A percentile compares a stretch with the other conserved stretches of the same genome.
These are phyloP conservation scores for Panaeolus papilionaceus DNA, from an alignment of 768 basidiomycete genomes.

Conservation along the genomic window DNA sequence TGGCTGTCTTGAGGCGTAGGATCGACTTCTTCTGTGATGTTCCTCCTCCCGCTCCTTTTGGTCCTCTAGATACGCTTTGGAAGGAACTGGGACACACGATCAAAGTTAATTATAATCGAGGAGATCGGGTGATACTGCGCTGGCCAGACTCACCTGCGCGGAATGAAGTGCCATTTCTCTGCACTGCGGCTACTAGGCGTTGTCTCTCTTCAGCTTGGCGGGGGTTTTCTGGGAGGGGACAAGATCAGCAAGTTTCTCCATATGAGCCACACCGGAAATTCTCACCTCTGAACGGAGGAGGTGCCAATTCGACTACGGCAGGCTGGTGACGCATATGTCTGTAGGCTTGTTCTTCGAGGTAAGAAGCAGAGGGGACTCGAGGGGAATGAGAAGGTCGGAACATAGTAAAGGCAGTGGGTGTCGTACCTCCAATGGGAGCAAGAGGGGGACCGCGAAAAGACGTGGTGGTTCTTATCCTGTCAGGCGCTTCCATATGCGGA, in stretches of 20 bases:
- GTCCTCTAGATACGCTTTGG: slow-evolving; percentile 29
- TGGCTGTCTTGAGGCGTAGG: slow-evolving; percentile 1
- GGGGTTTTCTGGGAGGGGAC: slow-evolving; percentile 1
- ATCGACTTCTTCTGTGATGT: slow-evolving; percentile 2
- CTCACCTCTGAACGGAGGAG: slow-evolving; percentile 2
- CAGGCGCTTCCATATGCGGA: slow-evolving; percentile 28
- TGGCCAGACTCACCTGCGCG: slow-evolving; percentile 1
- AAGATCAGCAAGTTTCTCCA: background rate
- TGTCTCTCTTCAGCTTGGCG: slow-evolving; percentile 2
- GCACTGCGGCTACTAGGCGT: background rate
- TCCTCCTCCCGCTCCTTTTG: slow-evolving; percentile 23
- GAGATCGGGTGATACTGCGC: slow-evolving; percentile 7
- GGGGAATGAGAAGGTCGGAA: slow-evolving; percentile 11
- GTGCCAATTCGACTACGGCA: background rate
- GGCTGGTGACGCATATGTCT: slow-evolving; percentile 9
- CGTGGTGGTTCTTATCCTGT: slow-evolving; percentile 28
- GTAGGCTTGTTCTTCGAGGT: slow-evolving; percentile 31
- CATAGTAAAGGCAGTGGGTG: slow-evolving; percentile 20
- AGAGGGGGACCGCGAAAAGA: slow-evolving; percentile 18
- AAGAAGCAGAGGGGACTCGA: slow-evolving; percentile 34
- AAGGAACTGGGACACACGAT: slow-evolving; percentile 23
- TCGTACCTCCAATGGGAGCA: slow-evolving; percentile 31
- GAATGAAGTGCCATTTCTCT: slow-evolving; percentile 11
- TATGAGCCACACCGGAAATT: background rate
- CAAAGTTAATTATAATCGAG: slow-evolving; percentile 20